Conservation (phyloP, 257 asterid genomes). For the Apocynum venetum region DNA sequence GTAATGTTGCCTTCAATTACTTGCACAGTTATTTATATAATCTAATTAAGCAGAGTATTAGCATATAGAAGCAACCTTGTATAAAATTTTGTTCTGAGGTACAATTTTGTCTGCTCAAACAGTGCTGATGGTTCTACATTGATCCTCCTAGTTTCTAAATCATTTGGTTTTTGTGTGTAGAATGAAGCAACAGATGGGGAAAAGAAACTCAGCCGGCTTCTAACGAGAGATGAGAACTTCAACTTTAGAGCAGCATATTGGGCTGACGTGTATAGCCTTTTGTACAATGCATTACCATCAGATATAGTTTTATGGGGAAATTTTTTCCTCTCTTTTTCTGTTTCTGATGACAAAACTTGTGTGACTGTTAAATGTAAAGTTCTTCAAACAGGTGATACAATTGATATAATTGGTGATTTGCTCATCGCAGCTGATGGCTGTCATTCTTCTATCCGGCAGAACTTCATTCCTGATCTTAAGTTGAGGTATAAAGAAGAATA, state of each 20-base stretch:
- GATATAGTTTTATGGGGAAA: constrained; percentile 66
- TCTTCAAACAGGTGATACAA: constrained; percentile 41
- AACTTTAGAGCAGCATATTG: constrained; percentile 76
- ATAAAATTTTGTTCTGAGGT: background rate
- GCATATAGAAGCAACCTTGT: background rate
- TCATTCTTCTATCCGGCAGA: constrained; percentile 53
- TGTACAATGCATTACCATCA: constrained; percentile 47
- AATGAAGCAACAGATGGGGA: constrained; percentile 56
- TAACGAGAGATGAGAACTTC: constrained; percentile 64
- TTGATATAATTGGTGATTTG: constrained; percentile 47
- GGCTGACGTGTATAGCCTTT: constrained; percentile 74
- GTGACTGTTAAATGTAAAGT: constrained; percentile 38
- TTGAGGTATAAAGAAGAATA: constrained; percentile 46
- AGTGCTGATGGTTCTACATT: background rate
- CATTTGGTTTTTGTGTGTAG: constrained; percentile 27
- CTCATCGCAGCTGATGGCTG: constrained; percentile 88
- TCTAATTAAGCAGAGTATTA: background rate
- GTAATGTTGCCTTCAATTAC: background rate
- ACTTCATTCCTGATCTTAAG: constrained; percentile 57
- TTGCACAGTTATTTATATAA: background rate
- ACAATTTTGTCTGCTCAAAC: background rate
- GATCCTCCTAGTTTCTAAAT: background rate
- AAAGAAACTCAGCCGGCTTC: constrained; percentile 43
- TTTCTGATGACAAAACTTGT: constrained; percentile 36
- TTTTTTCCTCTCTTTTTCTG: constrained; percentile 36